Conservation (phyloP, 2,329 filamentous ascomycete species). For the Fusarium circinatum region DNA sequence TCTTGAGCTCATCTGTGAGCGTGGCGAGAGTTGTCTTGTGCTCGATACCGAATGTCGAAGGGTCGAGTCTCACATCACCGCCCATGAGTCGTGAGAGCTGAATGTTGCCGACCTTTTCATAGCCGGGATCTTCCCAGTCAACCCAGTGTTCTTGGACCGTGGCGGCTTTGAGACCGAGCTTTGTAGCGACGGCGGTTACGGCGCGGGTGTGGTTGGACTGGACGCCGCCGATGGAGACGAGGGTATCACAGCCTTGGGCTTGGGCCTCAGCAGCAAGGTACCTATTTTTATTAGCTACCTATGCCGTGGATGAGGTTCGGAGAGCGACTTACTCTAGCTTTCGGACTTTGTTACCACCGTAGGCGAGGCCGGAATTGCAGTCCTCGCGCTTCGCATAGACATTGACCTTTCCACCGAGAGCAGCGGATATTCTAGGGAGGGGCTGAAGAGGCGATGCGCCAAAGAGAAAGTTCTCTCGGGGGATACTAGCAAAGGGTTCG, state of each 20-base stretch:
- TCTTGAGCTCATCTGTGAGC: slow-evolving; percentile 63
- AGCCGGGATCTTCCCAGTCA: slow-evolving; percentile 67
- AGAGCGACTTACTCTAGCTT: slow-evolving; percentile 66
- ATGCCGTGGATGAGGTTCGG: background rate
- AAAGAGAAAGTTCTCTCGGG: slow-evolving; percentile 70
- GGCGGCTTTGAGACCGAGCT: slow-evolving; percentile 64
- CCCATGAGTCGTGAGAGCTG: slow-evolving; percentile 76
- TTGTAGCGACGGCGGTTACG: slow-evolving; percentile 70
- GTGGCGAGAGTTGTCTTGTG: slow-evolving; percentile 70
- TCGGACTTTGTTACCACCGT: slow-evolving; percentile 75
- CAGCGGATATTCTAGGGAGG: slow-evolving; percentile 71
- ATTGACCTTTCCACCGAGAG: slow-evolving; percentile 67
- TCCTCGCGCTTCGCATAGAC: slow-evolving; percentile 80
- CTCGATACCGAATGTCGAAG: slow-evolving; percentile 72
- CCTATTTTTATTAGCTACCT: slow-evolving; percentile 44
- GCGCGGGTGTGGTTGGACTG: slow-evolving; percentile 78
- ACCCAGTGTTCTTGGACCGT: slow-evolving; percentile 76
- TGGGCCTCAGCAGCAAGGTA: slow-evolving; percentile 74
- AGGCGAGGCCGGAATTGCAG: slow-evolving; percentile 74
- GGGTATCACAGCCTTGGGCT: slow-evolving; percentile 65
- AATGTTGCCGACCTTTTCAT: slow-evolving; percentile 75
- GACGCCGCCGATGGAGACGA: slow-evolving; percentile 74
- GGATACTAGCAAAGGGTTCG: slow-evolving; percentile 71
- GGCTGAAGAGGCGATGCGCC: slow-evolving; percentile 75
- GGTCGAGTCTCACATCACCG: slow-evolving; percentile 69